Base-by-base conservation (phyloP, 176 grass and related monocot species). In the Musa schizocarpa region DNA sequence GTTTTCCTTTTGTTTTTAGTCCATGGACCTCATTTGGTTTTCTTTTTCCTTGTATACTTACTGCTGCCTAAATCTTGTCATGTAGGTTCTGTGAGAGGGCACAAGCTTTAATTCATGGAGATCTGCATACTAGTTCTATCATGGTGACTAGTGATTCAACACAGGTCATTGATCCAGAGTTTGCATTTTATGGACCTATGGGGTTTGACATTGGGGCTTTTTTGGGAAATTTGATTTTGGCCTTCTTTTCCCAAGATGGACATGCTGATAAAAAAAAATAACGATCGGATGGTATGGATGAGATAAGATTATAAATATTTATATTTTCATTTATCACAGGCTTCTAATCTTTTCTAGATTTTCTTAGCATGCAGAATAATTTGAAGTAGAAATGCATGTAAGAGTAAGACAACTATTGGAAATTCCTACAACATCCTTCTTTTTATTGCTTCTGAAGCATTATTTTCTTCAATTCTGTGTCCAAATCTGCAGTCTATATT, bases 131-230 rank as follows among this genome's bases (percentile, higher is more conserved):
- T 20, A 84, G 88, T 72, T 99, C 95, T 25, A 81, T 99, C 71
- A 99, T 92, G 95, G 95, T 94, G 73, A 92, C 95, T 21, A 22
- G 43, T 13, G 80, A 87, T 79, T 99, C 95, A 14, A 94, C 95
- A 19, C 88, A 92, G 78, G 90, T 99, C 21, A 99, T 99, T 55
- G 95, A 99, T 89, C 84, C 95, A 0, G 95, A 99, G 27, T 92
- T 99, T 89, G 88, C 78, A 10, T 91, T 99, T 72, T 99, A 99
- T 13, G 95, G 87, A 0, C 95, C 90, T 13, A 99, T 99, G 88
- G 95, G 95, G 29, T 99, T 71, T 34, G 90, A 98, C 69, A 89
- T 98, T 80, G 95, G 95, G n/a, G 95, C 95, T 51, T 98, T 87
- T 77, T 79, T 98, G 70, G 95, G 95, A 71, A 98, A 98, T 26